Conservation (phyloP, 441 rosid species). For the Pelargonium fulgidum region DNA sequence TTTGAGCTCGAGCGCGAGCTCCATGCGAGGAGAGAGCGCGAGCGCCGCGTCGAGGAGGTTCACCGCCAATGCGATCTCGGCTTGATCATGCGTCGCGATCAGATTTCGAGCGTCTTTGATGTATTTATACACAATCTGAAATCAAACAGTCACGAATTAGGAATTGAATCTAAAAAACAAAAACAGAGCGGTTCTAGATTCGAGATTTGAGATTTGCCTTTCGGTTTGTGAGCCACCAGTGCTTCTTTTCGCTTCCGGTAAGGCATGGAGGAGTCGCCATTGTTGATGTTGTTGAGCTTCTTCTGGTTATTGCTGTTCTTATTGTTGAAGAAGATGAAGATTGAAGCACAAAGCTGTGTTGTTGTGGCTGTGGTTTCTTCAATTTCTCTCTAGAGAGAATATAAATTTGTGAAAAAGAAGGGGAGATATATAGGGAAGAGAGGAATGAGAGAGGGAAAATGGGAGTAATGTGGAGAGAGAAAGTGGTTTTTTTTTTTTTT, state of each 20-base stretch:
- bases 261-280: constrained; percentile 51
- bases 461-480: constrained; percentile 18
- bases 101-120: constrained; percentile 66
- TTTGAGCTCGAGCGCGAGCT: constrained; percentile 75
- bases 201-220: constrained; percentile 36
- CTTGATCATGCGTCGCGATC: constrained; percentile 57
- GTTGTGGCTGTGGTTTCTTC: too few species aligned
- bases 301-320: too few species aligned
- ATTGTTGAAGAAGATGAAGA: too few species aligned
- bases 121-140: constrained; percentile 58
- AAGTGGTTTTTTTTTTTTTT: not conserved
- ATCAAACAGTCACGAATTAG: not conserved
- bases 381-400: constrained; percentile 1
- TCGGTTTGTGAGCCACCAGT: constrained; percentile 90
- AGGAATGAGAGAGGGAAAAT: constrained; percentile 23
- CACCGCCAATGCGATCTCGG: constrained; percentile 56
- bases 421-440: constrained; percentile 10
- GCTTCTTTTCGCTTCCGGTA: constrained; percentile 48
- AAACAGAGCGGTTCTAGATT: too few species aligned
- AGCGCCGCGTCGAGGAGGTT: constrained; percentile 69
- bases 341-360: too few species aligned
- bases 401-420: not conserved
- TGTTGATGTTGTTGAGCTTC: constrained; percentile 11
- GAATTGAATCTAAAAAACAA: too few species aligned
- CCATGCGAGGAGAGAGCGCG: constrained; percentile 69